A percentile compares a stretch with the other conserved stretches of the same genome.
phyloP scores from a whole-genome alignment of 2,329 filamentous ascomycete genomes.

The Hirsutella minnesotensis region DNA sequence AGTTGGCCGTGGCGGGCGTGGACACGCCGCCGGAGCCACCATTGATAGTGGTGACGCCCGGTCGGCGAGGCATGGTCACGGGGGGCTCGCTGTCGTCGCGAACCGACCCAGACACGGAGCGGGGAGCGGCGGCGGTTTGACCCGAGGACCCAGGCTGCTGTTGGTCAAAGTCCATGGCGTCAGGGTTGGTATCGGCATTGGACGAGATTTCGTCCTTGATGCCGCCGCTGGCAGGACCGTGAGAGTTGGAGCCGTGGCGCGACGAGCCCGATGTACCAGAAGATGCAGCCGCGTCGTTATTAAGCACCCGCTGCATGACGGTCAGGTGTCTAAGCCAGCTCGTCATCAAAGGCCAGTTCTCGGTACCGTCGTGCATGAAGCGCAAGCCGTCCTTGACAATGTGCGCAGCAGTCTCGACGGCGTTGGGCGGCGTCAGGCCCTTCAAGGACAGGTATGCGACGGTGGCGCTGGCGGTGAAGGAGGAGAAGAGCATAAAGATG shows the following conservation, averaged over 20 bases:
- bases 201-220: constrained; percentile 44
- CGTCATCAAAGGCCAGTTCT: constrained; percentile 46
- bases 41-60: constrained; percentile 47
- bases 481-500: constrained; percentile 51
- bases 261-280: constrained; percentile 14
- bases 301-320: constrained; percentile 49
- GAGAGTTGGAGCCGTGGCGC: constrained; percentile 21
- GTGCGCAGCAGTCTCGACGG: constrained; percentile 42
- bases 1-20: constrained; percentile 32
- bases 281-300: constrained; percentile 33
- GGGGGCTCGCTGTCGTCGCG: constrained; percentile 43
- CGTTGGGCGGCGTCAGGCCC: constrained; percentile 42
- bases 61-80: constrained; percentile 32
- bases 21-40: constrained; percentile 38
- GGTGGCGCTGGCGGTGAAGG: constrained; percentile 49
- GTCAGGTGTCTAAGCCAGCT: constrained; percentile 49
- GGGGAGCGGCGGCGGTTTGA: constrained; percentile 19
- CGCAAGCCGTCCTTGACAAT: constrained; percentile 48
- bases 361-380: constrained; percentile 45
- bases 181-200: constrained; percentile 41
- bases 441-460: constrained; percentile 52
- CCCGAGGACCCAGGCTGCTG: constrained; percentile 14
- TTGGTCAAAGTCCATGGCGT: constrained; percentile 47
- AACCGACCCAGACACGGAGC: constrained; percentile 26
- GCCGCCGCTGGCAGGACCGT: constrained; percentile 15